Evolutionary conservation across 2,329 filamentous ascomycete species (phyloP).

Genomic region (Colletotrichum acutatum): DNA sequence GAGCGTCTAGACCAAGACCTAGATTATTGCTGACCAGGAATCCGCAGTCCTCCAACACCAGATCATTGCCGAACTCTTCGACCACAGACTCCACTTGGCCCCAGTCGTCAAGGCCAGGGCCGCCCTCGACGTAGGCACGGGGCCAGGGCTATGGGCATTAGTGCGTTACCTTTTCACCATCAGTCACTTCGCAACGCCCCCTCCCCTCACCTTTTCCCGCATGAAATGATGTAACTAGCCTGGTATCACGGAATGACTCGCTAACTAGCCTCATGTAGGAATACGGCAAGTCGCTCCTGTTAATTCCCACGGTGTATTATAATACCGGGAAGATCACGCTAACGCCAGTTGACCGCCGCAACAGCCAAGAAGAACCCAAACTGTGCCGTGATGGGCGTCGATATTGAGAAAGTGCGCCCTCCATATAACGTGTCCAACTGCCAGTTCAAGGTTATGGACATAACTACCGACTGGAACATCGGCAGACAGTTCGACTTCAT

Average conservation of each 20-base stretch:
- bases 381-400: slow-evolving; percentile 43
- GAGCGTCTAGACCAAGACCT: no score
- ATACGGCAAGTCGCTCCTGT: slow-evolving; percentile 36
- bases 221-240: neutral
- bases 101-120: slow-evolving; percentile 41
- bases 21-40: slow-evolving; percentile 3
- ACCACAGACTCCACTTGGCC: slow-evolving; percentile 42
- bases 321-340: neutral
- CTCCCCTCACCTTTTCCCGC: neutral
- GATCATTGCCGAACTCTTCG: slow-evolving; percentile 43
- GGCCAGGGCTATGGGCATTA: slow-evolving; percentile 43
- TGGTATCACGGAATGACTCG: neutral
- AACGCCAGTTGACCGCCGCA: neutral
- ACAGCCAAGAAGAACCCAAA: slow-evolving; percentile 41
- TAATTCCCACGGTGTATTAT: neutral
- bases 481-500: slow-evolving; percentile 44
- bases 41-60: slow-evolving; percentile 42
- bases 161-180: slow-evolving; percentile 34
- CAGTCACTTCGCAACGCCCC: neutral
- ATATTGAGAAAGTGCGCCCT: slow-evolving; percentile 44
- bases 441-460: slow-evolving; percentile 43
- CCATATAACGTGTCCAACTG: slow-evolving; percentile 42
- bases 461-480: slow-evolving; percentile 41
- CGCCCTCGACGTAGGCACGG: slow-evolving; percentile 44
- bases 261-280: slow-evolving; percentile 36